Percentiles rank a stretch among this genome's conserved stretches.
Evolutionary conservation across 2,329 filamentous ascomycete species (phyloP).

Genomic region (Alternaria burnsii): DNA sequence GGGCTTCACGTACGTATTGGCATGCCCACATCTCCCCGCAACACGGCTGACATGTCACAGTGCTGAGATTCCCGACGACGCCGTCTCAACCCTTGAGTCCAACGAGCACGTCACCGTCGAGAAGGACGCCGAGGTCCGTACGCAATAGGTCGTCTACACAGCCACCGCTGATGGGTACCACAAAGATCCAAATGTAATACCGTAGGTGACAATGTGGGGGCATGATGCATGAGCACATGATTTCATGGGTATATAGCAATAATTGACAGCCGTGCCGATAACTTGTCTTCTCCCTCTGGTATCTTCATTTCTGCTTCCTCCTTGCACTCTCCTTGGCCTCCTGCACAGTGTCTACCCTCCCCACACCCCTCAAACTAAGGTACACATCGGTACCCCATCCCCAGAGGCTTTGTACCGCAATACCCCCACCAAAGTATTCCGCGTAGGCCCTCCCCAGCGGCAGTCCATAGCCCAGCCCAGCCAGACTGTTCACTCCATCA

Average conservation of each 20-base stretch:
- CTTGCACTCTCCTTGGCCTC: slow-evolving; percentile 7
- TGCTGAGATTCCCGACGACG: slow-evolving; percentile 74
- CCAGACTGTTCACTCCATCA: slow-evolving; percentile 79
- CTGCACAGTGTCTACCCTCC: slow-evolving; percentile 49
- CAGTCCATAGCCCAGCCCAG: slow-evolving; percentile 90
- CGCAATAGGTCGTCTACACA: slow-evolving; percentile 64
- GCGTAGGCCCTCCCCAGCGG: slow-evolving; percentile 92
- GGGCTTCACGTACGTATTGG: slow-evolving; percentile 80
- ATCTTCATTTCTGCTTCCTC: slow-evolving; percentile 9
- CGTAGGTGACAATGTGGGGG: not conserved
- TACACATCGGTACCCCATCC: slow-evolving; percentile 86
- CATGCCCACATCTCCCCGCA: slow-evolving; percentile 7
- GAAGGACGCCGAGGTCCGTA: slow-evolving; percentile 73
- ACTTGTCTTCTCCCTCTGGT: not conserved
- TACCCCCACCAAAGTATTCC: slow-evolving; percentile 96
- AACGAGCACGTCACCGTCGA: slow-evolving; percentile 84
- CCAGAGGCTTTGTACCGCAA: slow-evolving; percentile 92
- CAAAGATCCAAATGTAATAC: slow-evolving; percentile 15
- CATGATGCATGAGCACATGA: slow-evolving; percentile 6
- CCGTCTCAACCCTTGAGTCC: slow-evolving; percentile 70
- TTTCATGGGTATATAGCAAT: slow-evolving; percentile 14
- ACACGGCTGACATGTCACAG: slow-evolving; percentile 56
- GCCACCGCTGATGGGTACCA: slow-evolving; percentile 9
- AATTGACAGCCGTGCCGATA: not conserved
- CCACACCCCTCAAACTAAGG: slow-evolving; percentile 68